These are phyloP conservation scores for Russula earlei DNA, from an alignment of 768 basidiomycete species.

Conservation along the genomic window DNA sequence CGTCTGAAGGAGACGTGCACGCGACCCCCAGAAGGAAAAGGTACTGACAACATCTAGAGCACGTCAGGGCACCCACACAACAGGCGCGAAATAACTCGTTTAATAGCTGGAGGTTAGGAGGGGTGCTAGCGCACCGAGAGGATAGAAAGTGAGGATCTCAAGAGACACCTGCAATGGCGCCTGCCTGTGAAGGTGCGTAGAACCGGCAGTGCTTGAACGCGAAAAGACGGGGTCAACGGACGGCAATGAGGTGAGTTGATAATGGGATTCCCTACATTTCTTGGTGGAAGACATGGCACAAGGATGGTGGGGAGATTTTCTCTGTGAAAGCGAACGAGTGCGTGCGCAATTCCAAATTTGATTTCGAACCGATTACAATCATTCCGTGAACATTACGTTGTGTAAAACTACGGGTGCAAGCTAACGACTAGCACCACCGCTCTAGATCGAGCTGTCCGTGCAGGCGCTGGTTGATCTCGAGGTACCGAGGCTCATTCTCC, in stretches of 20 bases:
- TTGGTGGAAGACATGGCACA: conserved; percentile 8
- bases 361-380: no score
- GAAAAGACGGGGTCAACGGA: not conserved
- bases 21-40: not conserved
- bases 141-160: conserved; percentile 78
- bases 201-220: conserved; percentile 61
- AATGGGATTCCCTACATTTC: conserved; percentile 14
- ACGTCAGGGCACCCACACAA: not conserved
- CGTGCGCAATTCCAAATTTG: no score
- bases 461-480: conserved; percentile 67
- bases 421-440: conserved; percentile 39
- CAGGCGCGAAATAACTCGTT: not conserved
- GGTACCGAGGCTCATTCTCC: conserved; percentile 76
- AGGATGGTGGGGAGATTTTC: not conserved
- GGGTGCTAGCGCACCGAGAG: conserved; percentile 53
- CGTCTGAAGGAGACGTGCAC: not conserved
- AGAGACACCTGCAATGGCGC: conserved; percentile 93
- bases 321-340: no score
- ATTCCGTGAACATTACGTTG: no score
- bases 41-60: conserved; percentile 71
- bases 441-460: conserved; percentile 64
- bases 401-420: no score
- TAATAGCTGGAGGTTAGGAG: not conserved
- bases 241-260: not conserved
- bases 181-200: conserved; percentile 79